Conservation (phyloP, 1,139 yeast genomes). For the Pichia sp. region DNA sequence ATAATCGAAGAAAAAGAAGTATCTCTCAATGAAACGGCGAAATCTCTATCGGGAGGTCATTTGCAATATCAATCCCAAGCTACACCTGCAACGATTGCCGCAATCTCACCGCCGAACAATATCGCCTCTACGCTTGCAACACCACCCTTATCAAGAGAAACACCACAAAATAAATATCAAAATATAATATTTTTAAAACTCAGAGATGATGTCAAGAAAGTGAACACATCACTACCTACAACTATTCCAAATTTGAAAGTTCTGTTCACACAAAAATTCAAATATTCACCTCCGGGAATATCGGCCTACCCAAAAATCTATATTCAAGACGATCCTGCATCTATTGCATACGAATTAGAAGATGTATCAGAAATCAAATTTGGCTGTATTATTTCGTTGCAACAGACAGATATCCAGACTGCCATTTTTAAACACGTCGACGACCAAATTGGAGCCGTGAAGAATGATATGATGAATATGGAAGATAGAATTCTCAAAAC, state of each 20-base stretch:
- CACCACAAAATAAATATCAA: not conserved
- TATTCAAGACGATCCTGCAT: conserved; percentile 58
- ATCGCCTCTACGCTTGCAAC: not conserved
- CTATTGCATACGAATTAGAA: conserved; percentile 77
- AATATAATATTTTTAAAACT: conserved; percentile 37
- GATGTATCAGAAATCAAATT: conserved; percentile 62
- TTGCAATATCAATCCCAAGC: not conserved
- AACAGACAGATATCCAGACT: conserved; percentile 27
- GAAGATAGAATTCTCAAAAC: conserved; percentile 32
- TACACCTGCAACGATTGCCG: no score
- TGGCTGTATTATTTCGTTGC: conserved; percentile 61
- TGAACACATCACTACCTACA: conserved; percentile 30
- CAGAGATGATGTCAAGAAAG: conserved; percentile 63
- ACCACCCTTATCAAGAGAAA: not conserved
- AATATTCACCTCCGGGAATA: conserved; percentile 57
- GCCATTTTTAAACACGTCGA: conserved; percentile 22
- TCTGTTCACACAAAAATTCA: conserved; percentile 82
- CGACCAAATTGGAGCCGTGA: conserved; percentile 32
- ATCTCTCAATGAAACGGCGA: conserved; percentile 9
- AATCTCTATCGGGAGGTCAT: conserved; percentile 8
- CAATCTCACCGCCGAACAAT: no score
- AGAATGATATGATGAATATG: conserved; percentile 36
- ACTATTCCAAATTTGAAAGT: conserved; percentile 53
- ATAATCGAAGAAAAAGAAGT: not conserved
- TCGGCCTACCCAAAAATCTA: conserved; percentile 80